Evolutionary conservation across 495 filamentous ascomycete species (phyloP).

Genomic region (Antarctomyces pellizariae): DNA sequence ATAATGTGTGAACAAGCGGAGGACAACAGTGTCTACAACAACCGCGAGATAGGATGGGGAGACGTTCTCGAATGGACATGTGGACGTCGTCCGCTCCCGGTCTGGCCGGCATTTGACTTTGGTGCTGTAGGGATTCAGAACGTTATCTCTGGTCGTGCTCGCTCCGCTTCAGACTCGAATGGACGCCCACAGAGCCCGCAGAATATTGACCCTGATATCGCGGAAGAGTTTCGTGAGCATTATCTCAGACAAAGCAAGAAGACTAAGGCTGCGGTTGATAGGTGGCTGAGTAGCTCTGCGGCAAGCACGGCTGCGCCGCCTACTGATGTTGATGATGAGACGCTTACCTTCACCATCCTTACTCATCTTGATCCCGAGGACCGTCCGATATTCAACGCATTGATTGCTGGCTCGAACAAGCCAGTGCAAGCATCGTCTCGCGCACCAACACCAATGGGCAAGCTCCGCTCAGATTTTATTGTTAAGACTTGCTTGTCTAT

Average conservation of each 20-base stretch:
- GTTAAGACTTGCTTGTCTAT: constrained; percentile 49
- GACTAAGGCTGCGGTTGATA: constrained; percentile 61
- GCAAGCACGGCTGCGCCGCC: constrained; percentile 48
- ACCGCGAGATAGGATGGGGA: constrained; percentile 75
- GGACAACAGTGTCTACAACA: constrained; percentile 28
- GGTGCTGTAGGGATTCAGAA: constrained; percentile 33
- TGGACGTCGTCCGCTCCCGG: constrained; percentile 60
- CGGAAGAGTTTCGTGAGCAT: constrained; percentile 71
- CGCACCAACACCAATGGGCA: constrained; percentile 30
- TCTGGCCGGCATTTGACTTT: constrained; percentile 71
- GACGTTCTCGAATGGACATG: constrained; percentile 86
- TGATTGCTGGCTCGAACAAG: constrained; percentile 42
- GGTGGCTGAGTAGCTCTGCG: constrained; percentile 60
- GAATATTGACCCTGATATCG: constrained; percentile 77
- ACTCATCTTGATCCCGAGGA: constrained; percentile 62
- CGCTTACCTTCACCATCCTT: constrained; percentile 73
- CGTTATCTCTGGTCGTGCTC: constrained; percentile 9
- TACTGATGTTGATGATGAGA: constrained; percentile 77
- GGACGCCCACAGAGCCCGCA: constrained; percentile 34
- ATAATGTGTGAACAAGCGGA: constrained; percentile 44
- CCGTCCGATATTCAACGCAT: constrained; percentile 50
- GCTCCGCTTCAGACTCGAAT: constrained; percentile 22
- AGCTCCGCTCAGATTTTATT: constrained; percentile 40
- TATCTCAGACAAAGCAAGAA: constrained; percentile 75
- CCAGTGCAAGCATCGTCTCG: constrained; percentile 28